Percentiles rank a stretch among this genome's conserved stretches.
Conservation (phyloP, 169 alveolate species). For the Babesia bigemina region DNA sequence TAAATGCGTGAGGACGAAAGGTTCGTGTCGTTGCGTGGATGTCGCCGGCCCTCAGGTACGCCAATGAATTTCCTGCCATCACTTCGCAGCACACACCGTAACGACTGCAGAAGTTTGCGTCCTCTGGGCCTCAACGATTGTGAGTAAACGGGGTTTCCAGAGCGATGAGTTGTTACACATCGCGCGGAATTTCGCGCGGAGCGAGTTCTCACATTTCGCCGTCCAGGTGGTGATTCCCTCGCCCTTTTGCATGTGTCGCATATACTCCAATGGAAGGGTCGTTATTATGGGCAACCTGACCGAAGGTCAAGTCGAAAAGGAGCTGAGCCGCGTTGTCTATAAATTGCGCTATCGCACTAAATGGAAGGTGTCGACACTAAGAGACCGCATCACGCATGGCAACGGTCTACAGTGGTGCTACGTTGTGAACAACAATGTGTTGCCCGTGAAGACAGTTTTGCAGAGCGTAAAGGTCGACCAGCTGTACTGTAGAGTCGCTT, state of each 20-base stretch:
- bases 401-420: constrained; percentile 57
- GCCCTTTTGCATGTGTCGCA: constrained; percentile 55
- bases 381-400: constrained; percentile 23
- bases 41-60: constrained; percentile 38
- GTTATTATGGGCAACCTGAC: constrained; percentile 58
- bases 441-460: constrained; percentile 42
- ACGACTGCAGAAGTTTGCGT: constrained; percentile 43
- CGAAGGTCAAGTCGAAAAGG: constrained; percentile 47
- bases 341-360: constrained; percentile 49
- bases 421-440: constrained; percentile 19
- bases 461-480: constrained; percentile 54
- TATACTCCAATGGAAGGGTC: constrained; percentile 62
- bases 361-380: constrained; percentile 50
- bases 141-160: constrained; percentile 32
- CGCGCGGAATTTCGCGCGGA: constrained; percentile 58
- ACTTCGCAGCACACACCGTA: constrained; percentile 9
- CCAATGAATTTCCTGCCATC: not conserved
- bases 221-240: constrained; percentile 34
- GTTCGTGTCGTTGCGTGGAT: constrained; percentile 22
- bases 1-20: constrained; percentile 28
- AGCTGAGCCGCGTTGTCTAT: constrained; percentile 33
- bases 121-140: constrained; percentile 62
- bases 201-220: constrained; percentile 32
- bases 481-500: constrained; percentile 44
- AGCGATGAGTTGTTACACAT: constrained; percentile 57